phyloP scores from a whole-genome alignment of 2,329 filamentous ascomycete genomes.

The Cytospora piceicola region DNA sequence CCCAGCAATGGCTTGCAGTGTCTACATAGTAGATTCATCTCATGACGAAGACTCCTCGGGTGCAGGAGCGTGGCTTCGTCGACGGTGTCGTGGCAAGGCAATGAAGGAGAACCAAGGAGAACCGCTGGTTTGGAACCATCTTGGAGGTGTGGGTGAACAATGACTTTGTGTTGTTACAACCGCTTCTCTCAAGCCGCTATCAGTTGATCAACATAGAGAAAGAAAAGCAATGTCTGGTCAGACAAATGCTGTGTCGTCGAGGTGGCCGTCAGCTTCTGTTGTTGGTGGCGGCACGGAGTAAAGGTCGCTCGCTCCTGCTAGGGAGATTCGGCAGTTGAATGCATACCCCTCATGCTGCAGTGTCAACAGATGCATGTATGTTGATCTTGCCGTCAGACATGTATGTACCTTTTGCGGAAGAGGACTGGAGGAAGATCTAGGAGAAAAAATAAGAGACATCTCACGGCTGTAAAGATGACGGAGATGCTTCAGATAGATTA shows the following conservation, averaged over 20 bases:
- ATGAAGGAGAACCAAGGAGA: not conserved
- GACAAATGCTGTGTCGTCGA: not conserved
- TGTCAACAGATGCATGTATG: not conserved
- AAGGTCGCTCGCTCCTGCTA: too few relatives aligned
- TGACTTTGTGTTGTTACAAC: not conserved
- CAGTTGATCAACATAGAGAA: not conserved
- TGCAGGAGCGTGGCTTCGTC: not conserved
- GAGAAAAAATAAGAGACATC: too few relatives aligned
- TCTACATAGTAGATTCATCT: not conserved
- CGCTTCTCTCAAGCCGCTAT: constrained; percentile 28
- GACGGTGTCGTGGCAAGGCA: not conserved
- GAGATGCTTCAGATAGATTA: too few relatives aligned
- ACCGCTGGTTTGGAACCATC: not conserved
- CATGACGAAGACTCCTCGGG: not conserved
- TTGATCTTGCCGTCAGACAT: not conserved
- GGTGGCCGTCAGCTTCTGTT: not conserved
- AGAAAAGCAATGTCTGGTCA: not conserved
- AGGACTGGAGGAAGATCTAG: too few relatives aligned
- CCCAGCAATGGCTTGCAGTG: not conserved
- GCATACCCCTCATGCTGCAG: not conserved
- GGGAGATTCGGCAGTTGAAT: too few relatives aligned
- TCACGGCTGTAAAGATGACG: too few relatives aligned
- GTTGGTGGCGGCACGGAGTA: not conserved
- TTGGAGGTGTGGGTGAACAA: not conserved
- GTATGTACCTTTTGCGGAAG: not conserved